Percentiles rank a stretch among this genome's conserved stretches.
phyloP scores from a whole-genome alignment of 208 protist genomes.

The Leishmania martiniquensis region DNA sequence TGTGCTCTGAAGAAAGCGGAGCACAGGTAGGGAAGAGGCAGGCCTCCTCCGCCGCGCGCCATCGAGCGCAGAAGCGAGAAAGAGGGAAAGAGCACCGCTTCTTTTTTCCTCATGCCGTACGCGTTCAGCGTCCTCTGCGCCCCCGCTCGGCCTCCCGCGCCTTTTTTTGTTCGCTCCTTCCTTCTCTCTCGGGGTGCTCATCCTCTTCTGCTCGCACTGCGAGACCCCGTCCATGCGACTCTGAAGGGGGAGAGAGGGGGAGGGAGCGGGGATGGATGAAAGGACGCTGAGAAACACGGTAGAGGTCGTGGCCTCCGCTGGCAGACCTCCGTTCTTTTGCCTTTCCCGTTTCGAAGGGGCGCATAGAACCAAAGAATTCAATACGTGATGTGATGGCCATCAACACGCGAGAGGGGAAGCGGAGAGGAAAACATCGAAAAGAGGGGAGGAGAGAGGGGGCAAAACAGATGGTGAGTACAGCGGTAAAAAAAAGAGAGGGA shows the following conservation, averaged over 20 bases:
- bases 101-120: neutral
- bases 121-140: neutral
- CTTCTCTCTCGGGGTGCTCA: neutral
- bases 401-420: neutral
- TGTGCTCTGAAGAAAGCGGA: neutral
- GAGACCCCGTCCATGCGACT: neutral
- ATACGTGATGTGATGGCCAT: neutral
- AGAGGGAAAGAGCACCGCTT: neutral
- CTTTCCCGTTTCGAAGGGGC: neutral
- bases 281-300: too few relatives aligned
- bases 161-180: too few relatives aligned
- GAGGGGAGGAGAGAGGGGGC: too few relatives aligned
- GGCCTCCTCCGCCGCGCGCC: neutral
- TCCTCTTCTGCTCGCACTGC: neutral
- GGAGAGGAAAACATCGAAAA: too few relatives aligned
- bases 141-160: too few relatives aligned
- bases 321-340: neutral
- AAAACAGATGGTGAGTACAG: too few relatives aligned
- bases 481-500: too few relatives aligned
- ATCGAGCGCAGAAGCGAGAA: neutral
- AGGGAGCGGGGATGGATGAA: neutral
- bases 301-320: too few relatives aligned
- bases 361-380: neutral
- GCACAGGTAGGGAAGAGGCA: neutral
- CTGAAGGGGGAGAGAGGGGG: neutral